Evolutionary conservation across 2,329 filamentous ascomycete genomes (phyloP), one percentile per base, ranked within the genome.

Genomic region (Hymenoscyphus occultus): DNA sequence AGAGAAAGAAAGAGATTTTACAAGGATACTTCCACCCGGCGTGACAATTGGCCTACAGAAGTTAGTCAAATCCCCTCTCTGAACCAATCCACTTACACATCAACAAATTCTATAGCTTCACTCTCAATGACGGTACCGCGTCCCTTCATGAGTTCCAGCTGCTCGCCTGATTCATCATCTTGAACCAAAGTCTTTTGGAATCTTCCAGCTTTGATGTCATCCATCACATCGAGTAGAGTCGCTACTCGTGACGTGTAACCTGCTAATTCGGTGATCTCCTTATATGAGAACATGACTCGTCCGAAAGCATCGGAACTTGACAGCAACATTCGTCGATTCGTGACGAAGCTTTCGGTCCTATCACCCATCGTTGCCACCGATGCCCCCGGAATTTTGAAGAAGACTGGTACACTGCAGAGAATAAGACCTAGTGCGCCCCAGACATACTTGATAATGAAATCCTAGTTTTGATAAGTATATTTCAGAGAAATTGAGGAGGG

Each of bases 401-500:
- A 99, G 1, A 98, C 94, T 0, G 95, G 95, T 0, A 97, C 88
- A 77, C 92, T 96, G 81, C 95, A 99, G 10, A 99, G 87, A 69
- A 97, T 78, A 69, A 99, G 83, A 1, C 95, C 95, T 56, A 99
- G 78, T 1, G 95, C 94, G 51, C 95, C 95, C 95, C 95, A 99
- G 79, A 98, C 95, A 77, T 99, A 99, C 78, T 99, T 99, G 78
- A 99, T 97, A 65, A 98, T 92, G 78, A 97, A 99, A 77, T 99
- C 95, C 77, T 74, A 35, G 1, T 7, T 22, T 5, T 40, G 4
- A n/a, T 69, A 39, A 65, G 62, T 4, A 39, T 35, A 12, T 12
- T 1, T 57, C 22, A 12, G 9, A 5, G 5, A 13, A 19, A 28
- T 10, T 61, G 10, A 59, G 19, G 42, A 12, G 16, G 2, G 16